Evolutionary conservation across 1,139 yeast genomes (phyloP).

Genomic region (Debaryomyces coudertii): DNA sequence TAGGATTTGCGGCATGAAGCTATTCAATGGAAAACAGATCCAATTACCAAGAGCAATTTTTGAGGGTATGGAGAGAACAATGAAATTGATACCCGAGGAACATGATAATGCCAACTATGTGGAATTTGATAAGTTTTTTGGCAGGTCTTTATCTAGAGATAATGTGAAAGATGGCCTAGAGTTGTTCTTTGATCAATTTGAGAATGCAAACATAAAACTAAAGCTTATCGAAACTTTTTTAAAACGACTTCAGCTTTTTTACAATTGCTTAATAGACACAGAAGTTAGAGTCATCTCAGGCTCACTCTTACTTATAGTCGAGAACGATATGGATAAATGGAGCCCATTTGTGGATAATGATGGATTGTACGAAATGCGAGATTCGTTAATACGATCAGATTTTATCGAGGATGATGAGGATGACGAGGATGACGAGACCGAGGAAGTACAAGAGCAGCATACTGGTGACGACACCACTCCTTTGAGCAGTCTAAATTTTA

Average conservation of each 20-base stretch:
- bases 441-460: conserved; percentile 28
- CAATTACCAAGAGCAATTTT: conserved; percentile 15
- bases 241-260: conserved; percentile 63
- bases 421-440: conserved; percentile 37
- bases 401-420: conserved; percentile 29
- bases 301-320: conserved; percentile 74
- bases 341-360: conserved; percentile 24
- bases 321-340: conserved; percentile 63
- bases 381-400: conserved; percentile 41
- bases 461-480: conserved; percentile 21
- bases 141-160: conserved; percentile 55
- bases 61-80: conserved; percentile 21
- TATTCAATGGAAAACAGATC: conserved; percentile 30
- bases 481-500: conserved; percentile 59
- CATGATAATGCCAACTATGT: conserved; percentile 40
- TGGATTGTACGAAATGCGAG: conserved; percentile 34
- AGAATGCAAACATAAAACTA: conserved; percentile 25
- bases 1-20: conserved; percentile 88
- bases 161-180: conserved; percentile 53
- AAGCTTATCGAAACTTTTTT: conserved; percentile 45
- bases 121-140: conserved; percentile 67
- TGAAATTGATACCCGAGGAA: conserved; percentile 16
- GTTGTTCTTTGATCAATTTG: conserved; percentile 50
- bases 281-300: conserved; percentile 75
- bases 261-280: conserved; percentile 60